A percentile compares a stretch with the other conserved stretches of the same genome.
These are phyloP conservation scores for Aspergillus luchuensis DNA, from an alignment of 2,329 filamentous ascomycete species.

Conservation along the genomic window DNA sequence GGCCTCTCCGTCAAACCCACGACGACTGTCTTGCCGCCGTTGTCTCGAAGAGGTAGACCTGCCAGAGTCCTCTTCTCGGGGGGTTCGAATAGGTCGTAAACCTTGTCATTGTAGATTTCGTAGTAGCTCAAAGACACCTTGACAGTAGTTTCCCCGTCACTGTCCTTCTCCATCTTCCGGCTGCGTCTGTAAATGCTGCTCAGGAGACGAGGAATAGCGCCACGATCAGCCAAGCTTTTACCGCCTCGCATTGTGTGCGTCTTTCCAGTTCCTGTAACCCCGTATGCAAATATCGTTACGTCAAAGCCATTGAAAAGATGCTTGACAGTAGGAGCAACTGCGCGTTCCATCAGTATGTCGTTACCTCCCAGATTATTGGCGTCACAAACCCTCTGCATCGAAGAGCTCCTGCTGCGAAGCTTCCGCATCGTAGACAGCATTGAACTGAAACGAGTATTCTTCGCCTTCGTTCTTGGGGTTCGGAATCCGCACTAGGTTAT, in stretches of 20 bases:
- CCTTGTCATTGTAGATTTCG: conserved; percentile 96
- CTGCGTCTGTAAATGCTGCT: conserved; percentile 82
- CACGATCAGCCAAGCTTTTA: conserved; percentile 79
- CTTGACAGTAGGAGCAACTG: conserved; percentile 87
- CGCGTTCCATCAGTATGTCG: conserved; percentile 22
- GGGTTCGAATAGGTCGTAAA: conserved; percentile 85
- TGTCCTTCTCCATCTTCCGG: conserved; percentile 82
- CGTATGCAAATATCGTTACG: conserved; percentile 89
- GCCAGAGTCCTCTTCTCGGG: conserved; percentile 81
- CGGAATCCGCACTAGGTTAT: conserved; percentile 79
- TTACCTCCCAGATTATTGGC: conserved; percentile 1
- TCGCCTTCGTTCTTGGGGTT: conserved; percentile 91
- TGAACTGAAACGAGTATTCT: conserved; percentile 93
- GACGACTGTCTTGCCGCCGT: conserved; percentile 82
- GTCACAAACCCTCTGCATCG: conserved; percentile 75
- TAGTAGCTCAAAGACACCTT: conserved; percentile 84
- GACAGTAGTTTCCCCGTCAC: conserved; percentile 68
- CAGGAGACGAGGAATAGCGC: conserved; percentile 81
- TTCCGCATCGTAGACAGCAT: conserved; percentile 80
- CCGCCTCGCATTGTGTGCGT: conserved; percentile 96
- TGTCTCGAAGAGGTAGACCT: conserved; percentile 80
- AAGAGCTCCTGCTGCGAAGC: conserved; percentile 86
- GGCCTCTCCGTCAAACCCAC: conserved; percentile 81
- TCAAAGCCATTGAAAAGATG: conserved; percentile 83
- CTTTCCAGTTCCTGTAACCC: conserved; percentile 90